Percentiles rank a stretch among this genome's conserved stretches.
phyloP scores from a whole-genome alignment of 2,329 filamentous ascomycete species.

The Epichloe aotearoae region DNA sequence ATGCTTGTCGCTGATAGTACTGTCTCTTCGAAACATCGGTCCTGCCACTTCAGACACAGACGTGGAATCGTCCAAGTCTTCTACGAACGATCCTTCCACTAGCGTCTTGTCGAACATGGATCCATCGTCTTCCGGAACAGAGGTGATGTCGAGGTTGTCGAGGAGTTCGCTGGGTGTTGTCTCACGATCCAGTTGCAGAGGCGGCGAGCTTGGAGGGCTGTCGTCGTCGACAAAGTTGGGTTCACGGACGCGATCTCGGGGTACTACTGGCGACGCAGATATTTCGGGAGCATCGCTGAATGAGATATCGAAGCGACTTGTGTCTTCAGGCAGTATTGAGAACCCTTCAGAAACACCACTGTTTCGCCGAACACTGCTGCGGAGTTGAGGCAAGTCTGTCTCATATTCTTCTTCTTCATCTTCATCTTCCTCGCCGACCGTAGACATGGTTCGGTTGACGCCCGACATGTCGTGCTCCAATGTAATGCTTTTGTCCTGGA shows the following conservation, averaged over 20 bases:
- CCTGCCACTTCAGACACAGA: slow-evolving; percentile 18
- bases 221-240: slow-evolving; percentile 23
- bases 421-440: slow-evolving; percentile 8
- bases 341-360: slow-evolving; percentile 25
- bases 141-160: slow-evolving; percentile 31
- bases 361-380: slow-evolving; percentile 15
- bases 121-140: slow-evolving; percentile 28
- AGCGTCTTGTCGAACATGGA: slow-evolving; percentile 25
- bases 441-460: slow-evolving; percentile 9
- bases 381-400: slow-evolving; percentile 23
- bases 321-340: slow-evolving; percentile 23
- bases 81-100: slow-evolving; percentile 29
- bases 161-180: slow-evolving; percentile 27
- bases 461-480: slow-evolving; percentile 6
- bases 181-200: slow-evolving; percentile 12
- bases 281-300: slow-evolving; percentile 31
- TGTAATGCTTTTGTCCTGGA: neutral
- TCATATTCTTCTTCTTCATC: slow-evolving; percentile 15
- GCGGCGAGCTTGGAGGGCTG: slow-evolving; percentile 38
- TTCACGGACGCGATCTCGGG: slow-evolving; percentile 17
- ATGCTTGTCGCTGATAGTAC: slow-evolving; percentile 45
- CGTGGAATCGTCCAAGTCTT: slow-evolving; percentile 32
- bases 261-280: slow-evolving; percentile 28
- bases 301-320: slow-evolving; percentile 24
- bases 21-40: slow-evolving; percentile 16